A percentile compares a stretch with the other conserved stretches of the same genome.
Conservation (phyloP, 2,329 filamentous ascomycete genomes). For the Phyllosticta citrichinensis region DNA sequence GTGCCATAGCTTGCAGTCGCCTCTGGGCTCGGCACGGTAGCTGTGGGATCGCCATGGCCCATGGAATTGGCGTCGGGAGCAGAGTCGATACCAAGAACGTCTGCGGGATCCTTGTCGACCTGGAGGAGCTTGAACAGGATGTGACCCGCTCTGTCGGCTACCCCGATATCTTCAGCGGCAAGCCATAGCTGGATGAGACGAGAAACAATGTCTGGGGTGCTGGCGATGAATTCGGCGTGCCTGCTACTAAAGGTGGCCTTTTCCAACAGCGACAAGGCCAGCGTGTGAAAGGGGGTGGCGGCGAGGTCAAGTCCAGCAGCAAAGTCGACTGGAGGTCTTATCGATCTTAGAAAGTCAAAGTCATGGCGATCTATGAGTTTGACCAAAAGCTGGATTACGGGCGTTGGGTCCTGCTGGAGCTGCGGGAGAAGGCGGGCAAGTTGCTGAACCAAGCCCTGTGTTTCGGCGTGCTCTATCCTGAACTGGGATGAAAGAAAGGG, state of each 20-base stretch:
- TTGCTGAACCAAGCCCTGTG: constrained; percentile 30
- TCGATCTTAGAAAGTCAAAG: constrained; percentile 33
- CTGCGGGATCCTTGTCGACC: constrained; percentile 30
- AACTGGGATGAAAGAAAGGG: constrained; percentile 23
- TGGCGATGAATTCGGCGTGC: constrained; percentile 50
- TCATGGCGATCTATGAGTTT: constrained; percentile 37
- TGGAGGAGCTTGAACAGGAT: constrained; percentile 44
- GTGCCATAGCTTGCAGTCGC: constrained; percentile 17
- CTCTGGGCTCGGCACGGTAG: not conserved
- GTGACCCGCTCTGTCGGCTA: constrained; percentile 45
- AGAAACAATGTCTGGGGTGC: constrained; percentile 43
- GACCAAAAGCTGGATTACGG: constrained; percentile 43
- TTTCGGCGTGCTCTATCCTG: constrained; percentile 19
- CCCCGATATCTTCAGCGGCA: constrained; percentile 43
- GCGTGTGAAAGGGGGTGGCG: constrained; percentile 41
- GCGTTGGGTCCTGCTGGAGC: constrained; percentile 48
- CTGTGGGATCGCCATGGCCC: constrained; percentile 1
- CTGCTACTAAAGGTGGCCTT: constrained; percentile 43
- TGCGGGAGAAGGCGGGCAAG: constrained; percentile 42
- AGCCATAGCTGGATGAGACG: constrained; percentile 51
- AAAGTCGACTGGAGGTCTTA: constrained; percentile 34
- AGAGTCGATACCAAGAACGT: constrained; percentile 29
- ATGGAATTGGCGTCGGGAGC: constrained; percentile 15
- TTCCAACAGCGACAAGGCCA: constrained; percentile 45
- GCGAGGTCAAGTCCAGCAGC: constrained; percentile 43